Evolutionary conservation across 371 early-diverging fungal genomes (phyloP).

Genomic region (Mucor saturninus): DNA sequence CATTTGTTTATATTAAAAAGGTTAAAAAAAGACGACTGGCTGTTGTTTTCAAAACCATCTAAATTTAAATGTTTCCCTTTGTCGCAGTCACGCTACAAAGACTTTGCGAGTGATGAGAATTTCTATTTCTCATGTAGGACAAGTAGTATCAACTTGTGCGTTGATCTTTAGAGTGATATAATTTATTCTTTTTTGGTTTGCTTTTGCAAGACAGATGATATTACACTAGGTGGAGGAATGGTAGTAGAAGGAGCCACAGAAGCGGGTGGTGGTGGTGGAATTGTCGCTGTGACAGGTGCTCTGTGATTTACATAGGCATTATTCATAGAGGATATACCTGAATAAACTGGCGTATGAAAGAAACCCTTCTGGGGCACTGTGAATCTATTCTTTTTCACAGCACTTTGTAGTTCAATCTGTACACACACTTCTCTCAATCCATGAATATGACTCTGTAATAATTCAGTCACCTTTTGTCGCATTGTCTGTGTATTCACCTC

Average conservation of each 20-base stretch:
- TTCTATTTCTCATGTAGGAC: too few species aligned
- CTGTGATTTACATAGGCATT: conserved; percentile 32
- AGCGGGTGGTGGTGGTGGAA: background rate
- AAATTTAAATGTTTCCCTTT: too few species aligned
- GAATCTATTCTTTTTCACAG: conserved; percentile 25
- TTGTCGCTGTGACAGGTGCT: background rate
- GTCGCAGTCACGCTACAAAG: too few species aligned
- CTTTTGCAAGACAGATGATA: conserved; percentile 25
- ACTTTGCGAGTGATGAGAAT: too few species aligned
- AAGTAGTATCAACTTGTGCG: too few species aligned
- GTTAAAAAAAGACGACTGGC: too few species aligned
- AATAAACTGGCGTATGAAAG: conserved; percentile 36
- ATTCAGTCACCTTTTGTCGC: conserved; percentile 33
- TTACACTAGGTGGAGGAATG: background rate
- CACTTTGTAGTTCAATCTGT: conserved; percentile 50
- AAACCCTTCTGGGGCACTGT: conserved; percentile 34
- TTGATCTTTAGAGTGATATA: background rate
- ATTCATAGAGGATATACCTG: conserved; percentile 18
- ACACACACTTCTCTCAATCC: conserved; percentile 58
- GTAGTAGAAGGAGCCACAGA: background rate
- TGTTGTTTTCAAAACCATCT: too few species aligned
- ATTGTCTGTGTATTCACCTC: conserved; percentile 40
- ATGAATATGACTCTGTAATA: conserved; percentile 48
- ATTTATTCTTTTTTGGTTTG: conserved; percentile 33
- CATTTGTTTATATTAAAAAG: background rate